Conservation (phyloP, 345 rosid species). For the Corchorus capsularis region DNA sequence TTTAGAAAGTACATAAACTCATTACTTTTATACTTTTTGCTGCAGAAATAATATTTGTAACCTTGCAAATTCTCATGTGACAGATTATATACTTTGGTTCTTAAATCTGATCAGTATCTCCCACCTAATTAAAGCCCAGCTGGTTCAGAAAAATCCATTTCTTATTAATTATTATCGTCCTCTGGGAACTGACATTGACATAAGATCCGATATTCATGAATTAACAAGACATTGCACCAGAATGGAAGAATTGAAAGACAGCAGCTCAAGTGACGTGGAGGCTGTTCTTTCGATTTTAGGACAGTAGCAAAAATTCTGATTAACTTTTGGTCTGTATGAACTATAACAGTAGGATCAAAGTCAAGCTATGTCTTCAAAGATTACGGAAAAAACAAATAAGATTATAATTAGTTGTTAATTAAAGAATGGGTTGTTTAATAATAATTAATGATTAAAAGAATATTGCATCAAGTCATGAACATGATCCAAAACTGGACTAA, state of each 20-base stretch:
- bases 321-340: too few relatives aligned
- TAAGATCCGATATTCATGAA: background rate
- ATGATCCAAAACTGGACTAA: background rate
- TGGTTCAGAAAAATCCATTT: background rate
- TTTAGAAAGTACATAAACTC: too few relatives aligned
- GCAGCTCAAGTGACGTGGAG: background rate
- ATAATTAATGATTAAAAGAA: background rate
- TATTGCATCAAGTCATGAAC: too few relatives aligned
- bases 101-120: background rate
- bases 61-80: background rate
- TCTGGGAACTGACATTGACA: background rate
- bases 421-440: too few relatives aligned
- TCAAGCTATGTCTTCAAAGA: background rate
- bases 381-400: background rate
- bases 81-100: background rate
- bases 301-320: too few relatives aligned
- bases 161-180: background rate
- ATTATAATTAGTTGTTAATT: background rate
- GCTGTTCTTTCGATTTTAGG: background rate
- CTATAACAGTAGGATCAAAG: background rate
- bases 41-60: background rate
- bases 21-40: background rate
- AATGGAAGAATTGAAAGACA: background rate
- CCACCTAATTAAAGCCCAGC: background rate
- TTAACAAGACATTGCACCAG: background rate